A percentile compares a stretch with the other conserved stretches of the same genome.
phyloP scores from a whole-genome alignment of 2,329 filamentous ascomycete species.

The Cyclaneusma minus region DNA sequence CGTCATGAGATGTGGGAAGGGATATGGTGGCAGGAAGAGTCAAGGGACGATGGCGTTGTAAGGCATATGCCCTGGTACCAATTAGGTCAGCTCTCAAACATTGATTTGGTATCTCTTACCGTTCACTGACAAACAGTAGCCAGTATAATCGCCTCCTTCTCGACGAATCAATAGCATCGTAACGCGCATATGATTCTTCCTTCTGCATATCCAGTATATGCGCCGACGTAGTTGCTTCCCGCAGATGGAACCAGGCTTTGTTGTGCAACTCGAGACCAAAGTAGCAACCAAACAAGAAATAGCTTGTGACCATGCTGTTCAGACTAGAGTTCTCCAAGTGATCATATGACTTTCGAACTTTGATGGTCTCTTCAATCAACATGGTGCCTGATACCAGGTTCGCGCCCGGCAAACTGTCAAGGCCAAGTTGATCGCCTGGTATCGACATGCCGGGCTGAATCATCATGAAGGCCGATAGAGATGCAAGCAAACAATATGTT shows the following conservation, averaged over 20 bases:
- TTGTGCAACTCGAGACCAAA: conserved; percentile 59
- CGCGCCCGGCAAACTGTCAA: conserved; percentile 36
- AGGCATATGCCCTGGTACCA: conserved; percentile 43
- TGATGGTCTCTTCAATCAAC: conserved; percentile 50
- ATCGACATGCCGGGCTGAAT: conserved; percentile 53
- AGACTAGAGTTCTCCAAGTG: conserved; percentile 39
- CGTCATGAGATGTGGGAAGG: conserved; percentile 44
- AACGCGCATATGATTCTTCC: conserved; percentile 45
- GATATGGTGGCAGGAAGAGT: conserved; percentile 55
- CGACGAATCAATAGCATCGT: conserved; percentile 42
- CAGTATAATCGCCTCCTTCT: conserved; percentile 55
- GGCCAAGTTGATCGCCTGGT: conserved; percentile 39
- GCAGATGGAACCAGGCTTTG: conserved; percentile 65
- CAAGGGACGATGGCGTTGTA: conserved; percentile 54
- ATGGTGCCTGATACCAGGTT: conserved; percentile 49
- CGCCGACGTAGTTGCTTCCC: conserved; percentile 59
- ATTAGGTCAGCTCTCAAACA: background rate
- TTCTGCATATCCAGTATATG: conserved; percentile 44
- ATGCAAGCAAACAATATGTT: conserved; percentile 46
- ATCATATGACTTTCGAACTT: conserved; percentile 48
- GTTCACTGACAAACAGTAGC: conserved; percentile 57
- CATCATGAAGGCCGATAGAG: conserved; percentile 53
- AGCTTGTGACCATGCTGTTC: conserved; percentile 54
- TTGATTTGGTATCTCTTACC: conserved; percentile 26
- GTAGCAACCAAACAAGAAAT: conserved; percentile 61